Evolutionary conservation across 306 rosid genomes (phyloP).

Genomic region (Phaseolus lunatus): DNA sequence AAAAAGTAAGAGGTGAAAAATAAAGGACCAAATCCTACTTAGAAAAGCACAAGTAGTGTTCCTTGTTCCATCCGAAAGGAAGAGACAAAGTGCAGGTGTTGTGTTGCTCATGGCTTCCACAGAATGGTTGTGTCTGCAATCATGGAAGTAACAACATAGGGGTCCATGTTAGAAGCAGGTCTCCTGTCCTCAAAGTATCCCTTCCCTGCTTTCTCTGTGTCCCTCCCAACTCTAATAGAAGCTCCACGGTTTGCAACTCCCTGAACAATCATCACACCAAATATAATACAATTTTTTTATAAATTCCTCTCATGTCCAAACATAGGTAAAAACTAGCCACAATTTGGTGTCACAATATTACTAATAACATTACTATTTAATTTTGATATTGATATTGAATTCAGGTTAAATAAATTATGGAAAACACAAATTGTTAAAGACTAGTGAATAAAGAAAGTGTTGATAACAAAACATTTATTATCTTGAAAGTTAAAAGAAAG

Average conservation of each 20-base stretch:
- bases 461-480: too few relatives aligned
- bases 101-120: slow-evolving; percentile 67
- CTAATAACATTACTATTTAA: too few relatives aligned
- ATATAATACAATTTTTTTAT: not conserved
- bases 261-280: slow-evolving; percentile 42
- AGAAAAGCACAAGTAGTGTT: not conserved
- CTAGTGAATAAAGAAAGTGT: too few relatives aligned
- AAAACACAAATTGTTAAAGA: too few relatives aligned
- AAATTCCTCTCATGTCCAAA: slow-evolving; percentile 13
- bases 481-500: not conserved
- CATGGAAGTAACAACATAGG: slow-evolving; percentile 94
- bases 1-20: not conserved
- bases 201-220: slow-evolving; percentile 92
- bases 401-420: too few relatives aligned
- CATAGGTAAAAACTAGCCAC: not conserved
- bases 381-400: too few relatives aligned
- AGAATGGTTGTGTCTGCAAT: slow-evolving; percentile 90
- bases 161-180: slow-evolving; percentile 99
- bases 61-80: not conserved
- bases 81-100: slow-evolving; percentile 6
- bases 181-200: slow-evolving; percentile 97
- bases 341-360: too few relatives aligned
- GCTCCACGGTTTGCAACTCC: slow-evolving; percentile 99
- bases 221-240: slow-evolving; percentile 92
- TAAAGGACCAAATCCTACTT: slow-evolving; percentile 12